Conservation (phyloP, 2,329 filamentous ascomycete genomes). For the Stagonosporopsis chrysanthemi region DNA sequence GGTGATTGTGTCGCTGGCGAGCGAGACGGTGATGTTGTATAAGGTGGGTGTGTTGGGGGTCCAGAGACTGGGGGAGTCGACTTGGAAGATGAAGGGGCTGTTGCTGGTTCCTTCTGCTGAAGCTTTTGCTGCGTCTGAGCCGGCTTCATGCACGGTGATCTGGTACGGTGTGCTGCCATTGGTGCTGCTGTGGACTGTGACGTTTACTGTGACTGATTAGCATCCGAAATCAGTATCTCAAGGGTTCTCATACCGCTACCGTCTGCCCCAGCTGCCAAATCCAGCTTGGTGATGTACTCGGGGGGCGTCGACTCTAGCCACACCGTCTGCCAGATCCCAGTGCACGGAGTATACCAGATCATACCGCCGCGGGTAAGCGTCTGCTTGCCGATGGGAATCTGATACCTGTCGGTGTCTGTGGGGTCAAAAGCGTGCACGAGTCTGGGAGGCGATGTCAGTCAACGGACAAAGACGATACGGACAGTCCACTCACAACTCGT, state of each 20-base stretch:
- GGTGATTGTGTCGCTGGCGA: conserved; percentile 61
- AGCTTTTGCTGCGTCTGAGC: conserved; percentile 52
- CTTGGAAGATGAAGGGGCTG: conserved; percentile 61
- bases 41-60: conserved; percentile 68
- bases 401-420: conserved; percentile 63
- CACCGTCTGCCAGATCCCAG: conserved; percentile 77
- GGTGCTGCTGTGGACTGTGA: conserved; percentile 61
- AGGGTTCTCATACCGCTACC: conserved; percentile 34
- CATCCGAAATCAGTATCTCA: neutral
- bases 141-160: conserved; percentile 49
- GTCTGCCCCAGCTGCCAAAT: conserved; percentile 60
- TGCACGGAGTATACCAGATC: conserved; percentile 77
- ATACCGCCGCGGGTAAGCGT: conserved; percentile 60
- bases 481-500: conserved; percentile 59
- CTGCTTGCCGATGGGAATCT: conserved; percentile 74
- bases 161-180: conserved; percentile 47
- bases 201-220: conserved; percentile 56
- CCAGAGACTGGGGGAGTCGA: conserved; percentile 67
- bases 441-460: conserved; percentile 43
- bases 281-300: conserved; percentile 65
- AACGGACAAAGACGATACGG: fast-evolving
- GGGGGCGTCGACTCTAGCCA: conserved; percentile 71
- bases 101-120: conserved; percentile 58
- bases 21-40: conserved; percentile 68
- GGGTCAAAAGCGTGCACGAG: conserved; percentile 73